These are phyloP conservation scores for Pestalotiopsis sp. DNA, from an alignment of 2,329 filamentous ascomycete genomes.

Conservation along the genomic window DNA sequence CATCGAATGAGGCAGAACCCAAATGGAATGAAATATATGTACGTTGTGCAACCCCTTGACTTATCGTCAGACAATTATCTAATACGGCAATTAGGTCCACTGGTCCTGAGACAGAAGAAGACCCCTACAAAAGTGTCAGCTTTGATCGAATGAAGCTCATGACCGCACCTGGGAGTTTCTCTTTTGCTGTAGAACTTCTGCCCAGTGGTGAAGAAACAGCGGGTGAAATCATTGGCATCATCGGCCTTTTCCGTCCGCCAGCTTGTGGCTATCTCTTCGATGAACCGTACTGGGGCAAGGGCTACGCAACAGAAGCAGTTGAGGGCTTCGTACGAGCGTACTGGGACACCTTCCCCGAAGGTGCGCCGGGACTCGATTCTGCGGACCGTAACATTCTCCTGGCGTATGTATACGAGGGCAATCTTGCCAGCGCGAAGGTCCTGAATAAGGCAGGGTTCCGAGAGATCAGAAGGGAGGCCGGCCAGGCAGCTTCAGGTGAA, in stretches of 20 bases:
- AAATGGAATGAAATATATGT: slow-evolving; percentile 6
- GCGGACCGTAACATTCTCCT: not conserved
- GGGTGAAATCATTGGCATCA: not conserved
- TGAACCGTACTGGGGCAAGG: slow-evolving; percentile 12
- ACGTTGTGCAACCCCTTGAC: not conserved
- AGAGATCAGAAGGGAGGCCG: not conserved
- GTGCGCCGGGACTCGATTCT: not conserved
- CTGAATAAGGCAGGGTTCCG: slow-evolving; percentile 10
- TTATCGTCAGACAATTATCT: not conserved
- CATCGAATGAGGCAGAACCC: slow-evolving; percentile 6
- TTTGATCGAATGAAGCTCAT: slow-evolving; percentile 4
- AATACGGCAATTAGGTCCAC: not conserved
- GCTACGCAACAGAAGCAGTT: slow-evolving; percentile 6
- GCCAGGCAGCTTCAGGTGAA: not conserved
- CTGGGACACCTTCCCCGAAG: slow-evolving; percentile 6
- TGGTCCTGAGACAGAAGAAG: slow-evolving; percentile 1
- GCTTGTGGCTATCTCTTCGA: slow-evolving; percentile 7
- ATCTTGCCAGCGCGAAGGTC: slow-evolving; percentile 9
- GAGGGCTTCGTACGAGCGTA: not conserved
- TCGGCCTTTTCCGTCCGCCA: not conserved
- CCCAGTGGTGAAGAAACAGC: not conserved
- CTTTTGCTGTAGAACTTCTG: slow-evolving; percentile 10
- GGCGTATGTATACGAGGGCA: slow-evolving; percentile 1
- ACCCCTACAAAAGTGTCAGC: slow-evolving; percentile 8
- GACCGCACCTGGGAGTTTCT: slow-evolving; percentile 3